Evolutionary conservation across 2,329 filamentous ascomycete species (phyloP).

Genomic region (Aspergillus flavus): DNA sequence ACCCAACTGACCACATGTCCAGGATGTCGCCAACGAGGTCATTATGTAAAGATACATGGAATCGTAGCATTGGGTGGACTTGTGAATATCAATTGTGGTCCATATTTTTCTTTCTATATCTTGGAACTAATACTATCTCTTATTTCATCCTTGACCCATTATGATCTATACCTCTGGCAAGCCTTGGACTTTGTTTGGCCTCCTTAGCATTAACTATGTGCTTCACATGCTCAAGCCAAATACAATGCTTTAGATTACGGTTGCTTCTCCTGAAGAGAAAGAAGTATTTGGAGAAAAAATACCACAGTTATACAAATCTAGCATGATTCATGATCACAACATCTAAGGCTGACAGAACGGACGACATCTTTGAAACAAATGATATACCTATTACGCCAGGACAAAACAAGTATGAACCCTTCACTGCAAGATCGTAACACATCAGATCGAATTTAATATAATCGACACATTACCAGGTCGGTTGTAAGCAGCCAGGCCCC

Average conservation of each 20-base stretch:
- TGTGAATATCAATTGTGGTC: neutral
- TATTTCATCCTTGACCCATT: neutral
- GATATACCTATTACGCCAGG: conserved; percentile 18
- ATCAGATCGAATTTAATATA: conserved; percentile 4
- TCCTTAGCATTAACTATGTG: neutral
- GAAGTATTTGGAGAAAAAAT: neutral
- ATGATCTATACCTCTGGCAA: neutral
- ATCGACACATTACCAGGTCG: neutral
- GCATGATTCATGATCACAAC: neutral
- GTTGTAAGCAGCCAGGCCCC: neutral
- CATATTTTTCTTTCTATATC: neutral
- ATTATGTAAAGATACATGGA: conserved; percentile 73
- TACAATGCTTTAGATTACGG: neutral
- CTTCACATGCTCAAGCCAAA: neutral
- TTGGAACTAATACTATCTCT: neutral
- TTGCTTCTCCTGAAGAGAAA: neutral
- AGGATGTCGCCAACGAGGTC: conserved; percentile 60
- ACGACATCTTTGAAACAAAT: neutral
- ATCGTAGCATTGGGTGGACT: conserved; percentile 7
- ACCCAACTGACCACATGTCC: conserved; percentile 6
- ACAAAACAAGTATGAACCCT: neutral
- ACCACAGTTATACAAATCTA: neutral
- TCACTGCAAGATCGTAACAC: conserved; percentile 17
- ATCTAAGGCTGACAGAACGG: neutral
- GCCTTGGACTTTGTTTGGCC: neutral